These are phyloP conservation scores for Rhexocercosporidium sp. DNA, from an alignment of 2,329 filamentous ascomycete genomes.

Conservation along the genomic window DNA sequence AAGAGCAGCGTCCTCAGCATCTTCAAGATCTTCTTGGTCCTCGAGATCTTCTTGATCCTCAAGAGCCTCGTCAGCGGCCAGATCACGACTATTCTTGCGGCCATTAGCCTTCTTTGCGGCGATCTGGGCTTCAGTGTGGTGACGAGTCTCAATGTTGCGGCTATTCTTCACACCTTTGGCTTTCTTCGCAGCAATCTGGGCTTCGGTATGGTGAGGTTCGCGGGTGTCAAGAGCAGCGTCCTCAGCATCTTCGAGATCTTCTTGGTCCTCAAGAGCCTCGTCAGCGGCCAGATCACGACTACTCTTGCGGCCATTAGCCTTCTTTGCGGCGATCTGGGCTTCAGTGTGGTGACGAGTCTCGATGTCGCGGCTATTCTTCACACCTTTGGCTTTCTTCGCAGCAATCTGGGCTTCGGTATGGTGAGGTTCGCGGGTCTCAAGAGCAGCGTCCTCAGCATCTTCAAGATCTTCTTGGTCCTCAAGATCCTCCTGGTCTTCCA, in stretches of 20 bases:
- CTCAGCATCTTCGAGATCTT: slow-evolving; percentile 1
- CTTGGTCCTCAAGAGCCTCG: neutral
- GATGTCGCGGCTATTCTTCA: too few relatives aligned
- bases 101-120: slow-evolving; percentile 31
- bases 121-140: slow-evolving; percentile 34
- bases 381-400: too few relatives aligned
- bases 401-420: slow-evolving; percentile 36
- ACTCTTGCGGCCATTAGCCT: neutral
- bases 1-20: slow-evolving; percentile 10
- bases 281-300: neutral
- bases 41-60: neutral
- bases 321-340: slow-evolving; percentile 26
- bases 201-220: slow-evolving; percentile 33
- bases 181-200: slow-evolving; percentile 30
- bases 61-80: slow-evolving; percentile 15
- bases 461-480: slow-evolving; percentile 15
- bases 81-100: slow-evolving; percentile 12
- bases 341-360: slow-evolving; percentile 22
- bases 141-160: slow-evolving; percentile 23
- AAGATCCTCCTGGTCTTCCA: neutral
- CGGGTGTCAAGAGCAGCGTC: slow-evolving; percentile 18
- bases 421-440: slow-evolving; percentile 26
- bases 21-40: neutral
- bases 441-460: slow-evolving; percentile 7
- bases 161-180: slow-evolving; percentile 4